phyloP scores from a whole-genome alignment of 2,329 filamentous ascomycete genomes.

The Onygena corvina region DNA sequence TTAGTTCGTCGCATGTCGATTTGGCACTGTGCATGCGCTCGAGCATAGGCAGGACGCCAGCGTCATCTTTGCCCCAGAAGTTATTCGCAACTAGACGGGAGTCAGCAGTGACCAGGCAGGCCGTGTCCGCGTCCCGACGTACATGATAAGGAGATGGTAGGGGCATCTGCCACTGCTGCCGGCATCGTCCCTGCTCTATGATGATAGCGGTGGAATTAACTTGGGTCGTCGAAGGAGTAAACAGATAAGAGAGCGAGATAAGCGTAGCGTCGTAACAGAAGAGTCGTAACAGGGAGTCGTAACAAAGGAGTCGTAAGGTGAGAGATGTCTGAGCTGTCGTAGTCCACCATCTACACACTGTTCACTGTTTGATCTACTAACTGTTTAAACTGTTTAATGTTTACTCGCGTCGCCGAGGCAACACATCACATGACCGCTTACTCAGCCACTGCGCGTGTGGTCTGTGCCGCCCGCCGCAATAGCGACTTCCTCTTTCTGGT shows the following conservation, averaged over 20 bases:
- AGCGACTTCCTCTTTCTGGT: background rate
- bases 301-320: too few relatives aligned
- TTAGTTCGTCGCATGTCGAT: slow-evolving; percentile 85
- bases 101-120: background rate
- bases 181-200: slow-evolving; percentile 39
- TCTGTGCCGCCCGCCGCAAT: background rate
- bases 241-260: background rate
- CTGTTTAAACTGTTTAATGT: too few relatives aligned
- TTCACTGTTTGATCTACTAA: background rate
- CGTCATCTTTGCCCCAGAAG: slow-evolving; percentile 99
- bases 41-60: slow-evolving; percentile 78
- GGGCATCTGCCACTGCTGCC: slow-evolving; percentile 48
- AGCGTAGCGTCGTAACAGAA: background rate
- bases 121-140: slow-evolving; percentile 21
- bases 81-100: slow-evolving; percentile 74
- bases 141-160: slow-evolving; percentile 58
- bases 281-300: background rate
- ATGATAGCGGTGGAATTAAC: too few relatives aligned
- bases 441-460: slow-evolving; percentile 5
- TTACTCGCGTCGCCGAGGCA: background rate
- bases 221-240: background rate
- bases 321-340: too few relatives aligned
- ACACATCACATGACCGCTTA: background rate
- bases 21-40: slow-evolving; percentile 93
- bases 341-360: background rate